Evolutionary conservation across 2,329 filamentous ascomycete species (phyloP), one percentile per base, ranked within the genome.

Genomic region (Chaetomium globosum): DNA sequence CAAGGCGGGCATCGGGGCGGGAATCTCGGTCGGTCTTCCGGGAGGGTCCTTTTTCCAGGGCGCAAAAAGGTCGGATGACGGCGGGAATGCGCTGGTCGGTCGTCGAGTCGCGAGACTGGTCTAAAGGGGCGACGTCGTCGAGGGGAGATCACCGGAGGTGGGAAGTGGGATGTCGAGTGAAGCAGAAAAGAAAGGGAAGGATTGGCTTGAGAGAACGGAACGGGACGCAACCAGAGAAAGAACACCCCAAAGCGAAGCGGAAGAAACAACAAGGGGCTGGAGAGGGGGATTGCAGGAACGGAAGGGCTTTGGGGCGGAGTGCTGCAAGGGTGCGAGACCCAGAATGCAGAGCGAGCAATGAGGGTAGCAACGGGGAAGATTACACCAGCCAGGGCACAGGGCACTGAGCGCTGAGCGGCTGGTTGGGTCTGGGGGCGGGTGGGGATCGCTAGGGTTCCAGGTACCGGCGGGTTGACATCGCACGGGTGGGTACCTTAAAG

Each of bases 1-100:
- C 72, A 71, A 63, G 66, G 64, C 69, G 68, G 71, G 70, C 73
- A 74, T 74, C 66, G 68, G 69, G 66, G 69, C 65, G 64, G 67
- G 68, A 64, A 70, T 65, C 63, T 61, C 65, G 31, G 61, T 54
- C 61, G 74, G 72, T 71, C 72, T 72, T 72, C 71, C 63, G 71
- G 72, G 72, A 69, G 69, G 70, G 63, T 69, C 65, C 61, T 64
- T 63, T 64, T 65, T 67, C 59, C 64, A 56, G 58, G 53, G 49
- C 55, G 55, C 56, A 57, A 67, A 55, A 67, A 65, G 60, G 58
- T 68, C 53, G 58, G 61, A 65, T 60, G 66, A 65, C 66, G 59
- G 67, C 46, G 62, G 61, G 52, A 26, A 48, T 60, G 59, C 61
- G 65, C 64, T 69, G 67, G 69, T 59, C 54, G 59, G 51, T 51